These are phyloP conservation scores for Trematosphaeria pertusa DNA, from an alignment of 2,329 filamentous ascomycete genomes.

Conservation along the genomic window DNA sequence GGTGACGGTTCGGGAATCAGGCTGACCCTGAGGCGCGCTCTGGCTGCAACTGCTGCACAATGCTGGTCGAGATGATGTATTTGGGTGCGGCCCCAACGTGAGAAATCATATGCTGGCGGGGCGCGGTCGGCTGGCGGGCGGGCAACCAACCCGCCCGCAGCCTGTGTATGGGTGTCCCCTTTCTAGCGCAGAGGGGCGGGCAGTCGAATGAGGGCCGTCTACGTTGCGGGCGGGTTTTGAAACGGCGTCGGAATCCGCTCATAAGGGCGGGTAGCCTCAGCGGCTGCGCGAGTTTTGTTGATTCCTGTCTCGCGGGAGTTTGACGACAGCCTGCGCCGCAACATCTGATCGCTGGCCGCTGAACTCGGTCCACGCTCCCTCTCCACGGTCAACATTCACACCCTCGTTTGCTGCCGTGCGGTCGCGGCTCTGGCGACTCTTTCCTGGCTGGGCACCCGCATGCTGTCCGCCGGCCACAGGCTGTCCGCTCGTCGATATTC, in stretches of 20 bases:
- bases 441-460: neutral
- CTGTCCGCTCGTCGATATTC: slow-evolving; percentile 19
- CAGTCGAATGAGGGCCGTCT: slow-evolving; percentile 33
- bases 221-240: slow-evolving; percentile 37
- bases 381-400: no score
- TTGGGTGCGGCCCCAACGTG: slow-evolving; percentile 18
- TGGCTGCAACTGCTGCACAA: slow-evolving; percentile 20
- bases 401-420: slow-evolving; percentile 12
- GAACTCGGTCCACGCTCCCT: no score
- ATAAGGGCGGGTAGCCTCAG: slow-evolving; percentile 35
- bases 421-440: neutral
- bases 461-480: slow-evolving; percentile 10
- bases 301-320: slow-evolving; percentile 18
- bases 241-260: slow-evolving; percentile 34
- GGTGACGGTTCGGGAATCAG: slow-evolving; percentile 16
- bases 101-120: slow-evolving; percentile 10
- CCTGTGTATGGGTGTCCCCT: slow-evolving; percentile 4
- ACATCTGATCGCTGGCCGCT: slow-evolving; percentile 1
- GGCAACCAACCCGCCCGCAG: no score
- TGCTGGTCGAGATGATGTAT: slow-evolving; percentile 24
- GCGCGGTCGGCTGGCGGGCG: slow-evolving; percentile 13
- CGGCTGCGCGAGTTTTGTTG: slow-evolving; percentile 33
- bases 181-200: slow-evolving; percentile 17
- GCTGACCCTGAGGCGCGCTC: slow-evolving; percentile 18
- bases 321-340: slow-evolving; percentile 25